A percentile compares a stretch with the other conserved stretches of the same genome.
Conservation (phyloP, 495 filamentous ascomycete species). For the Xylaria curta region DNA sequence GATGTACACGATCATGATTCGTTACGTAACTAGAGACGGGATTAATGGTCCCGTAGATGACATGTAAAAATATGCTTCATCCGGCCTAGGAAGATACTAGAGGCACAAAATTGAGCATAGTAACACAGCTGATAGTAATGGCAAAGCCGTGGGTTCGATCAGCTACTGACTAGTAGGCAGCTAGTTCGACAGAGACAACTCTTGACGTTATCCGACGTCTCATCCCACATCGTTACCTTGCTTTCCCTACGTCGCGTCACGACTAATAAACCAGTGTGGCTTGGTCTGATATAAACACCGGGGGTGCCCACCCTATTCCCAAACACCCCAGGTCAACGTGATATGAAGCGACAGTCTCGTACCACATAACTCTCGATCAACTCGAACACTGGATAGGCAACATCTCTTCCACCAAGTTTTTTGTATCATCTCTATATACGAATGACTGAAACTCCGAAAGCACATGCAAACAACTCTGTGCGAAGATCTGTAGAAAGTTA, state of each 20-base stretch:
- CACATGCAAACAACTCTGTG: neutral
- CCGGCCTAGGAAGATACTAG: too few species aligned
- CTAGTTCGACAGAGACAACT: neutral
- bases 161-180: neutral
- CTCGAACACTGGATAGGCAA: neutral
- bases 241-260: neutral
- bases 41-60: neutral
- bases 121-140: neutral
- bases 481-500: neutral
- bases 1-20: neutral
- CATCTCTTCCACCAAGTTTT: neutral
- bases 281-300: neutral
- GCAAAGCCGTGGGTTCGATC: neutral
- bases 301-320: neutral
- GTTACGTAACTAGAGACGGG: neutral
- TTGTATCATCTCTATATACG: neutral
- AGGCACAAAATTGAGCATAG: too few species aligned
- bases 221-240: neutral
- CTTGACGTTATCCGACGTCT: neutral
- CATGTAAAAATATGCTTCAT: neutral
- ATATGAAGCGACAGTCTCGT: neutral
- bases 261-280: neutral
- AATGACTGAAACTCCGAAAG: neutral
- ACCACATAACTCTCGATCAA: neutral
- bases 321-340: neutral